Evolutionary conservation across 2,329 filamentous ascomycete genomes (phyloP).

Genomic region (Alternaria consortialis): DNA sequence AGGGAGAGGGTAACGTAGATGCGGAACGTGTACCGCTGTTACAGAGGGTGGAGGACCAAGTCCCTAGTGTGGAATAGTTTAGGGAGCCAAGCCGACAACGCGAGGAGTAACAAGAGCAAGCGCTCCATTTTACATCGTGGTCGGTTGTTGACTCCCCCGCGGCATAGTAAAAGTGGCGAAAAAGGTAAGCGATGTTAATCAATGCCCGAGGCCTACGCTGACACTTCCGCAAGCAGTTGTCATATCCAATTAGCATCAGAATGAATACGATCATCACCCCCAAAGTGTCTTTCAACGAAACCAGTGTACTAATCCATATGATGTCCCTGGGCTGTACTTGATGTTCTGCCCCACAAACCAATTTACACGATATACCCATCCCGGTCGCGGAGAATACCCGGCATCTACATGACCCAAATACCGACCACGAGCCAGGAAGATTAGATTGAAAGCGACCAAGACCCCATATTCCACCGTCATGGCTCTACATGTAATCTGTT

Average conservation of each 20-base stretch:
- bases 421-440: not conserved
- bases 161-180: not conserved
- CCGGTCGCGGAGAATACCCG: constrained; percentile 15
- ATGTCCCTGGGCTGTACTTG: not conserved
- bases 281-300: not conserved
- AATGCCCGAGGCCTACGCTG: not conserved
- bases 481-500: not conserved
- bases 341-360: constrained; percentile 14
- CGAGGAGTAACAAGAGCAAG: not conserved
- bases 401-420: constrained; percentile 9
- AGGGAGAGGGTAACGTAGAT: constrained; percentile 48
- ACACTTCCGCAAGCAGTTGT: not conserved
- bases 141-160: too few relatives aligned
- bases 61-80: constrained; percentile 38
- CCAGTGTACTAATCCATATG: not conserved
- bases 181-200: not conserved
- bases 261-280: not conserved
- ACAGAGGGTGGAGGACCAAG: constrained; percentile 55
- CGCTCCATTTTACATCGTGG: not conserved
- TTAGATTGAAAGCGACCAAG: constrained; percentile 7
- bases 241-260: constrained; percentile 1
- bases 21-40: constrained; percentile 59
- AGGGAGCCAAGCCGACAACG: not conserved
- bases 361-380: constrained; percentile 9
- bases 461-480: not conserved